Base-by-base conservation (phyloP, 805 yeast genomes). In the Nakazawaea ambrosiae region DNA sequence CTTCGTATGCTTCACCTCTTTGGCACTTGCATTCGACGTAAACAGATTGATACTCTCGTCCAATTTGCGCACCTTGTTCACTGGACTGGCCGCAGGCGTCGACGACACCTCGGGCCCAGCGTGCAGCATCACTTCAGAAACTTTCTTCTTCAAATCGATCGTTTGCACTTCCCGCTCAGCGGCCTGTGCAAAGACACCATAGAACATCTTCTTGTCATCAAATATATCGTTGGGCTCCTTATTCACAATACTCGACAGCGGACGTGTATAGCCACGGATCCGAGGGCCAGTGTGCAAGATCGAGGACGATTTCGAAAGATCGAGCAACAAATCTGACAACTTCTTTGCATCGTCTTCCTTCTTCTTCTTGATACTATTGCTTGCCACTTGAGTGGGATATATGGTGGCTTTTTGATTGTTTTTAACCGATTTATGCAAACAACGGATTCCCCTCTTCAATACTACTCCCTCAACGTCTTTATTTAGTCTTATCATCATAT, bases 131-230 rank as follows among this genome's bases (percentile, higher is more conserved):
- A 29, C 28, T 11, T 30, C 31, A 9, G 27, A 20, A 11, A 37
- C 36, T 18, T 32, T 37, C 25, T 27, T 26, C 9, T 22, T 15
- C 25, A 37, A 32, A 20, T 32, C 36, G 6, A 27, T 15, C 4
- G 34, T 28, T 20, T 25, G 14, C n/a, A 32, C 12, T 10, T 36
- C 40, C 15, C 32, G 20, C 14, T 18, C 39, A 4, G 23, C 15
- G 3, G 23, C 23, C n/a, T 17, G 25, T 12, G 24, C 16, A 24
- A 16, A 17, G 10, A 32, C 34, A 8, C 26, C 33, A 20, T 39
- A 28, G 27, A 34, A 30, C 23, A 34, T 20, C 26, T 34, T 39
- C 2, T 35, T 20, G 7, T 39, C 39, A 26, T 39, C 39, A 27
- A 39, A 39, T 22, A 39, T 29, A 16, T 39, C 39, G 12, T 12